Conservation (phyloP, 2,329 filamentous ascomycete species). For the Zymoseptoria brevis region DNA sequence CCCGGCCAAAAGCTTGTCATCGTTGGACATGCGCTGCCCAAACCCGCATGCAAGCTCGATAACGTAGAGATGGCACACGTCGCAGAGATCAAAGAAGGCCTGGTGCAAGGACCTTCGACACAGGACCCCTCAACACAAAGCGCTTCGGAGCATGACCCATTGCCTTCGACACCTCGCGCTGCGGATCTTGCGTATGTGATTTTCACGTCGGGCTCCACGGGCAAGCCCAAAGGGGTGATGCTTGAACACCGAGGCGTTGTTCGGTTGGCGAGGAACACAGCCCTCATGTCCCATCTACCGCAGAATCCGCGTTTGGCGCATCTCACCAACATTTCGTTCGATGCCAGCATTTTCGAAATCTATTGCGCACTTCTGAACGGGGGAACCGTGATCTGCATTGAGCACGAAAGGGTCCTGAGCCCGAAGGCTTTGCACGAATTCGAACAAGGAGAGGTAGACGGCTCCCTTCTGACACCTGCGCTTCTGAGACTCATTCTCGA, state of each 20-base stretch:
- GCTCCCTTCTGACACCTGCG: conserved; percentile 2
- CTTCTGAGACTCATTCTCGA: conserved; percentile 1
- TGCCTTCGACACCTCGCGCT: conserved; percentile 1
- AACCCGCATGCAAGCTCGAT: not conserved
- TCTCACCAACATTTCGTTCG: conserved; percentile 6
- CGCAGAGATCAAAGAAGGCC: not conserved
- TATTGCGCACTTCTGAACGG: conserved; percentile 5
- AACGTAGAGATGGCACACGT: not conserved
- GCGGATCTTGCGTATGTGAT: conserved; percentile 10
- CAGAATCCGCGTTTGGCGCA: not conserved
- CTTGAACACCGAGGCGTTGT: conserved; percentile 10
- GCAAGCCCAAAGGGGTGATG: conserved; percentile 15
- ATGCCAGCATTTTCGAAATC: conserved; percentile 4
- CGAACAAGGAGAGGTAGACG: not conserved
- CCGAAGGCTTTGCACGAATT: not conserved
- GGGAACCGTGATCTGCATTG: conserved; percentile 6
- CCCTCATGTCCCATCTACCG: no score
- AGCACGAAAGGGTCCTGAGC: not conserved
- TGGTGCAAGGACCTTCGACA: not conserved
- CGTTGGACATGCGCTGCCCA: not conserved
- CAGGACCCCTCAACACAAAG: not conserved
- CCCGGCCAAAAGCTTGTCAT: conserved; percentile 1
- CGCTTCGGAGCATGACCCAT: no score
- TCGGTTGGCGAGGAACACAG: no score
- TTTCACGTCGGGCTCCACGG: conserved; percentile 14